Evolutionary conservation across 345 rosid species (phyloP).

Genomic region (Salix brachista): DNA sequence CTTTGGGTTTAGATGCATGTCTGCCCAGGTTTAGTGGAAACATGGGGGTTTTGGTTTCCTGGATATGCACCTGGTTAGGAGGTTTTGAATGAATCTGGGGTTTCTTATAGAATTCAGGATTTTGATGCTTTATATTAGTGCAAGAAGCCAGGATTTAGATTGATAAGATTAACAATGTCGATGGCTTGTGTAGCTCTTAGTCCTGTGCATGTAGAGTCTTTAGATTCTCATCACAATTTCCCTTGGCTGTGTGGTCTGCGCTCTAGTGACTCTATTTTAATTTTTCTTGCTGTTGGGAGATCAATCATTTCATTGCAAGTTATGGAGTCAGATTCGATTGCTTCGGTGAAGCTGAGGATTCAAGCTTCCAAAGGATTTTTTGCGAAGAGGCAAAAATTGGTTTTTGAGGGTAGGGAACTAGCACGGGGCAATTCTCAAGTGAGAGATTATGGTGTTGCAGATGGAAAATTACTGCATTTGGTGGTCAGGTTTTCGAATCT

Average conservation of each 20-base stretch:
- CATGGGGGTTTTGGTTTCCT: not conserved
- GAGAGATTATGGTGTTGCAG: constrained; percentile 52
- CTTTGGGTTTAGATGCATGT: constrained; percentile 4
- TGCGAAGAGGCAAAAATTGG: constrained; percentile 62
- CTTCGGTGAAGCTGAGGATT: constrained; percentile 73
- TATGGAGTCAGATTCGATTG: constrained; percentile 68
- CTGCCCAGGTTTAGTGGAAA: not conserved
- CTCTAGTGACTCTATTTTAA: constrained; percentile 43
- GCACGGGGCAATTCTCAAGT: constrained; percentile 46
- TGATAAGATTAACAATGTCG: constrained; percentile 40
- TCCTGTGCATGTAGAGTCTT: constrained; percentile 47
- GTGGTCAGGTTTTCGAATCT: constrained; percentile 62
- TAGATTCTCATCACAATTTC: constrained; percentile 33
- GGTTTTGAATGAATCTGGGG: not conserved
- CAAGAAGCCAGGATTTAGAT: constrained; percentile 9
- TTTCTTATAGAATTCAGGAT: not conserved
- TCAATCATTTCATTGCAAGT: constrained; percentile 57
- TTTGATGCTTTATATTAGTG: not conserved
- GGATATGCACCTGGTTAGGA: not conserved
- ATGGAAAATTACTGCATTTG: constrained; percentile 65
- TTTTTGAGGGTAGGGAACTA: constrained; percentile 57
- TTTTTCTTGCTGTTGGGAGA: constrained; percentile 55
- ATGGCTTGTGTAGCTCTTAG: constrained; percentile 54
- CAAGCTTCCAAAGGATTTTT: constrained; percentile 59
- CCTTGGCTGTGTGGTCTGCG: constrained; percentile 24